Percentiles rank a stretch among this genome's conserved stretches.
phyloP scores from a whole-genome alignment of 2,329 filamentous ascomycete genomes.

The Arthrinium phaeospermum region DNA sequence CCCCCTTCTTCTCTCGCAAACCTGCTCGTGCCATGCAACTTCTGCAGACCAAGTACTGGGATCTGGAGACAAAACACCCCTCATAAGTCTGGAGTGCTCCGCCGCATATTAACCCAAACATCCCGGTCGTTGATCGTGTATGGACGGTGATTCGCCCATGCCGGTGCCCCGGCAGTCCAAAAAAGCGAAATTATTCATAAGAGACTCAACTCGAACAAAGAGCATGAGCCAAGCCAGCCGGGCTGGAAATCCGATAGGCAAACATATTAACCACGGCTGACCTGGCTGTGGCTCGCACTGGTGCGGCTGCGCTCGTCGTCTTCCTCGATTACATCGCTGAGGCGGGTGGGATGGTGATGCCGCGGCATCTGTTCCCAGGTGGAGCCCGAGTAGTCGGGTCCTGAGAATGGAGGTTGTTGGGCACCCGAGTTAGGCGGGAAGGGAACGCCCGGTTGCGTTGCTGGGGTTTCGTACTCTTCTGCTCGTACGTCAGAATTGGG shows the following conservation, averaged over 20 bases:
- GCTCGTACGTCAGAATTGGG: slow-evolving; percentile 45
- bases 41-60: background rate
- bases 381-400: slow-evolving; percentile 69
- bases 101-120: background rate
- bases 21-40: background rate
- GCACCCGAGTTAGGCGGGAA: slow-evolving; percentile 37
- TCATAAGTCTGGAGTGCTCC: background rate
- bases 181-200: slow-evolving; percentile 1
- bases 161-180: background rate
- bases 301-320: slow-evolving; percentile 82
- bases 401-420: slow-evolving; percentile 43
- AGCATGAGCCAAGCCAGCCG: background rate
- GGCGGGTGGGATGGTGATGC: slow-evolving; percentile 85
- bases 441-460: slow-evolving; percentile 44
- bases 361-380: slow-evolving; percentile 76
- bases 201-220: background rate
- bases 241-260: background rate
- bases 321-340: slow-evolving; percentile 88
- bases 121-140: background rate
- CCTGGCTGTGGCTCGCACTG: slow-evolving; percentile 70
- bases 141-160: background rate
- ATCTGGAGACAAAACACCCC: background rate
- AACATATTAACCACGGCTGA: slow-evolving; percentile 50
- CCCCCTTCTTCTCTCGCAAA: background rate
- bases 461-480: slow-evolving; percentile 65